These are phyloP conservation scores for Mycena kentingensis DNA, from an alignment of 768 basidiomycete species.

Conservation along the genomic window DNA sequence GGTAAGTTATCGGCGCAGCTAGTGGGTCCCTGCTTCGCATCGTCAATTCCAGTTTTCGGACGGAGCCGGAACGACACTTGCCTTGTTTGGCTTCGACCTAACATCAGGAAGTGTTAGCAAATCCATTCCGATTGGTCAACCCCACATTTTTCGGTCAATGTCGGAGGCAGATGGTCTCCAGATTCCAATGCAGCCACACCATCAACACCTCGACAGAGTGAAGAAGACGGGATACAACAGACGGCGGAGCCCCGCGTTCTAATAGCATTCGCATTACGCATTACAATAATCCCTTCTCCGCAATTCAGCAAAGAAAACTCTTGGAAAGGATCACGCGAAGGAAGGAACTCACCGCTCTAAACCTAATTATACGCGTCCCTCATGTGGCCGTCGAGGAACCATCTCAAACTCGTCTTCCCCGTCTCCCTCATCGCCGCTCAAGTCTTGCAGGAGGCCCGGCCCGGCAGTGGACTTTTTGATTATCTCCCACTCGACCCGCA, in stretches of 20 bases:
- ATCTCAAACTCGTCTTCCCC: constrained; percentile 40
- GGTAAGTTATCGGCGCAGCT: too few species aligned
- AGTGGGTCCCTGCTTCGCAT: too few species aligned
- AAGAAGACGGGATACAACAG: background rate
- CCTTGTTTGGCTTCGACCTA: background rate
- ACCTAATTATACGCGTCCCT: constrained; percentile 17
- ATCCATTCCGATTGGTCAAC: constrained; percentile 6
- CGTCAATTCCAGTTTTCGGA: background rate
- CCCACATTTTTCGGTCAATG: background rate
- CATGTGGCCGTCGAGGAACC: constrained; percentile 35
- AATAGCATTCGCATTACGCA: too few species aligned
- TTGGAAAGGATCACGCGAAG: constrained; percentile 6
- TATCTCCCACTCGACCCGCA: constrained; percentile 96
- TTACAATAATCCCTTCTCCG: too few species aligned
- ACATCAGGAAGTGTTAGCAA: background rate
- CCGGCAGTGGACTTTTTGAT: constrained; percentile 55
- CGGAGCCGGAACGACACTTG: background rate
- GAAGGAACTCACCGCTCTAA: constrained; percentile 3
- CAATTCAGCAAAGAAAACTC: background rate
- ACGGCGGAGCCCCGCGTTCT: too few species aligned
- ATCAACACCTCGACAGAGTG: background rate
- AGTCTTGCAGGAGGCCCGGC: constrained; percentile 30
- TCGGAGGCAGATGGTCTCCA: background rate
- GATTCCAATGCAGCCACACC: too few species aligned
- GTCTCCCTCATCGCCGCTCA: constrained; percentile 29